phyloP scores from a whole-genome alignment of 805 yeast genomes.

The Saccharomycopsis fodiens region DNA sequence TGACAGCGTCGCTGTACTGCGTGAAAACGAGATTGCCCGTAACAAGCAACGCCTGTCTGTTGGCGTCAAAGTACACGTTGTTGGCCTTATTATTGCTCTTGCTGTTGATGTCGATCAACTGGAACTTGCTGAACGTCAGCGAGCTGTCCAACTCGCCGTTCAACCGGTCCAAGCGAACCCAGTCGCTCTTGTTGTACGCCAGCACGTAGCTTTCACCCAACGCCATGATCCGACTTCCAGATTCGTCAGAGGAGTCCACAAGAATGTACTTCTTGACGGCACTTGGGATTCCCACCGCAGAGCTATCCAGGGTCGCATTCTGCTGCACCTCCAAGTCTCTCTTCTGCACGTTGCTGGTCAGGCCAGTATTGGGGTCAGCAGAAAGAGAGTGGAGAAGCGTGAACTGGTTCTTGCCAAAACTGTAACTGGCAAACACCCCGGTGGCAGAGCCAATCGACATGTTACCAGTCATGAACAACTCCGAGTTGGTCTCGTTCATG shows the following conservation, averaged over 20 bases:
- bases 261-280: slow-evolving; percentile 37
- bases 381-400: slow-evolving; percentile 21
- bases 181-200: slow-evolving; percentile 24
- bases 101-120: slow-evolving; percentile 23
- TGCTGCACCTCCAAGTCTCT: slow-evolving; percentile 5
- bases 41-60: slow-evolving; percentile 42
- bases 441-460: slow-evolving; percentile 33
- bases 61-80: slow-evolving; percentile 31
- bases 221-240: slow-evolving; percentile 24
- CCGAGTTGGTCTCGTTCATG: slow-evolving; percentile 37
- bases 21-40: slow-evolving; percentile 48
- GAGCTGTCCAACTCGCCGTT: slow-evolving; percentile 8
- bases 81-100: neutral
- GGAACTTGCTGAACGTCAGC: slow-evolving; percentile 21
- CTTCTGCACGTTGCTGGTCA: slow-evolving; percentile 3
- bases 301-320: slow-evolving; percentile 22
- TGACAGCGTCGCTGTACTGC: slow-evolving; percentile 47
- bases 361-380: slow-evolving; percentile 14
- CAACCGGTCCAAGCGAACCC: slow-evolving; percentile 16
- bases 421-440: slow-evolving; percentile 44
- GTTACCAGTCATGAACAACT: slow-evolving; percentile 46
- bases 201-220: slow-evolving; percentile 33
- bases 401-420: slow-evolving; percentile 37
- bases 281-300: slow-evolving; percentile 28
- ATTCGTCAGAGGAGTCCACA: slow-evolving; percentile 31